Evolutionary conservation across 2,329 filamentous ascomycete species (phyloP).

Genomic region (Seiridium unicorne): DNA sequence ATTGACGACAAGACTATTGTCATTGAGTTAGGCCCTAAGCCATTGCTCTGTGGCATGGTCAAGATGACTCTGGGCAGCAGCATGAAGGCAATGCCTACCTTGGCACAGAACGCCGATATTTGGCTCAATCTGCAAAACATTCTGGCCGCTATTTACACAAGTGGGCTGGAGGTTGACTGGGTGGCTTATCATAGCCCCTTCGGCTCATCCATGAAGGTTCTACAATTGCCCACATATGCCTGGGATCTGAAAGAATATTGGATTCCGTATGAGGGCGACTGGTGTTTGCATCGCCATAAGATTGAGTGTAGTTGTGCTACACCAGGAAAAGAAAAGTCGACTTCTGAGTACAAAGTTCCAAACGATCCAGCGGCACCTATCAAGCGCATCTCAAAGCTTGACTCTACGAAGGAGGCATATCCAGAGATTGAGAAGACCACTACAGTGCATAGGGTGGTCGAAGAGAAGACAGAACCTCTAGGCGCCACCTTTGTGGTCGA

Average conservation of each 20-base stretch:
- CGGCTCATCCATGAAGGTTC: constrained; percentile 41
- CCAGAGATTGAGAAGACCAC: constrained; percentile 15
- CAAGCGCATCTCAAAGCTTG: too few relatives aligned
- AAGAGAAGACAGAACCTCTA: too few relatives aligned
- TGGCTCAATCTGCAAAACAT: neutral
- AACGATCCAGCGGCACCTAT: too few relatives aligned
- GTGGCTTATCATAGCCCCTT: constrained; percentile 46
- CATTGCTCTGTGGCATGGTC: neutral
- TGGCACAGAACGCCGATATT: neutral
- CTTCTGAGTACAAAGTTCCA: too few relatives aligned
- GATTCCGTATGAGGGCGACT: constrained; percentile 49
- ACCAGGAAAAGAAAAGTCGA: too few relatives aligned
- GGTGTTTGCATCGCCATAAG: constrained; percentile 40
- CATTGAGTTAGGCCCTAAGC: neutral
- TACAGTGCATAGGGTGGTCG: constrained; percentile 35
- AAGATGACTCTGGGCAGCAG: neutral
- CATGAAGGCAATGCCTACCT: neutral
- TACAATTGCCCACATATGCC: constrained; percentile 57
- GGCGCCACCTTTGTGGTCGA: constrained; percentile 36
- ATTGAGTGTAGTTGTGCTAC: neutral
- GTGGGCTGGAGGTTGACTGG: constrained; percentile 20
- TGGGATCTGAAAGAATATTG: constrained; percentile 62
- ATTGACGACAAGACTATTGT: neutral
- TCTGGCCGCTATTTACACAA: neutral
- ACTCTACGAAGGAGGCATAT: neutral